Evolutionary conservation across 2,329 filamentous ascomycete species (phyloP), one percentile per base, ranked within the genome.

Genomic region (Madurella fahalii): DNA sequence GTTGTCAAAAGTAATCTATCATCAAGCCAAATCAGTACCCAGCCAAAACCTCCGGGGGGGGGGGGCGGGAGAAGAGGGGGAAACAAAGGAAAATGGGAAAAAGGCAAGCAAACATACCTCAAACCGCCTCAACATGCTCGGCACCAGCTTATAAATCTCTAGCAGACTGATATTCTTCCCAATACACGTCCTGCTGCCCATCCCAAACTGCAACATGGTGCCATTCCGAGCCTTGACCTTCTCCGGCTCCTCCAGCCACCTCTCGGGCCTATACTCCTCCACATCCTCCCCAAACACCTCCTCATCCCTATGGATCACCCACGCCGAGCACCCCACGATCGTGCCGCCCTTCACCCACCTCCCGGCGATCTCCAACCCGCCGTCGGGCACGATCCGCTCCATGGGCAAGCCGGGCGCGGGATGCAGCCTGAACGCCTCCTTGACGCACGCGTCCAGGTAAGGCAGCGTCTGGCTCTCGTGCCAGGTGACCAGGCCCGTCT

Each of bases 371-470:
- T 84, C 80, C 20, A 78, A 75, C 9, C 87, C 87, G 17, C 79
- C 74, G 0, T 76, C 70, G 0, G 89, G 89, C 0, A 89, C 86
- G 44, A 92, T 75, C 56, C 89, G 80, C 69, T 93, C 89, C 42
- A 93, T 75, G 0, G 85, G 83, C 5, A 92, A 72, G 0, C 87
- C 89, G 0, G 86, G 79, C 0, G 88, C 86, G 0, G 89, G 89
- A 67, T 92, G 87, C 62, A 90, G 67, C 12, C 88, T 82, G 73
- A 92, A 89, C 4, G 85, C 82, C 68, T 94, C 89, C 65, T 92
- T 89, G 63, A 93, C 79, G 52, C 84, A 85, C 3, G 88, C 89
- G 64, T 91, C 86, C 5, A 94, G 81, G 67, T 92, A 94, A 0
- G 83, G 81, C 2, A 94, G 76, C 52, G 80, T 81, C 67, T 89